Conservation (phyloP, 2,329 filamentous ascomycete species). For the Monosporascus cannonballus region DNA sequence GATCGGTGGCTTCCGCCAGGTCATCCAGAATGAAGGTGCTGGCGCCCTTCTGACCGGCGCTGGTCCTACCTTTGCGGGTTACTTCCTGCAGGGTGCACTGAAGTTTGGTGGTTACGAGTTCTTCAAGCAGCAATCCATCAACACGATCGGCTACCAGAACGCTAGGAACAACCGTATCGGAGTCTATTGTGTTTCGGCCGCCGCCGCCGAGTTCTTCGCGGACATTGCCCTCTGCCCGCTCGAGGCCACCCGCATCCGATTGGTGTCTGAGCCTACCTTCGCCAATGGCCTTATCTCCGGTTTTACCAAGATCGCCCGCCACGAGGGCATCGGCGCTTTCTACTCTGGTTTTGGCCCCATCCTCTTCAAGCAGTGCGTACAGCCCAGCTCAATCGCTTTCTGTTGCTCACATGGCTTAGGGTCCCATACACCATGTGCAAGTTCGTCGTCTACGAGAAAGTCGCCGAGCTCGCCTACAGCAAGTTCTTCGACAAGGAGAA, state of each 20-base stretch:
- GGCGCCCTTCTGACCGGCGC: conserved; percentile 66
- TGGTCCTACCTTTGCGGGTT: conserved; percentile 67
- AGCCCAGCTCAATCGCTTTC: neutral
- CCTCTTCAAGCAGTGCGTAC: conserved; percentile 60
- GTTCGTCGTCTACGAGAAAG: conserved; percentile 77
- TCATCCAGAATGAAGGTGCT: conserved; percentile 64
- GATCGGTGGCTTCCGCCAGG: conserved; percentile 67
- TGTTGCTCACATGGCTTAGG: conserved; percentile 31
- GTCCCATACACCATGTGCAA: conserved; percentile 78
- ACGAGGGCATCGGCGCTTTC: conserved; percentile 66
- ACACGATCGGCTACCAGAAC: conserved; percentile 58
- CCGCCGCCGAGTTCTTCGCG: conserved; percentile 47
- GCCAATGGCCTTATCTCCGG: conserved; percentile 61
- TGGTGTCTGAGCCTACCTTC: conserved; percentile 67
- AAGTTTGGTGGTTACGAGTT: conserved; percentile 79
- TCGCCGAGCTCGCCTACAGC: conserved; percentile 58
- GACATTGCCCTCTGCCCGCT: conserved; percentile 70
- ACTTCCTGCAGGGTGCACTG: conserved; percentile 75
- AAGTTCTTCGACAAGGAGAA: conserved; percentile 55
- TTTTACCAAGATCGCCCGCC: conserved; percentile 63
- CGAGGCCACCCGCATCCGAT: conserved; percentile 72
- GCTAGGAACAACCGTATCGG: conserved; percentile 61
- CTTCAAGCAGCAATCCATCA: conserved; percentile 76
- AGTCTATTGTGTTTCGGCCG: conserved; percentile 57
- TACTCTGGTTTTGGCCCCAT: conserved; percentile 72